A percentile compares a stretch with the other conserved stretches of the same genome.
Evolutionary conservation across 139 green algal species (phyloP).

Genomic region (Picochlorum sp.): DNA sequence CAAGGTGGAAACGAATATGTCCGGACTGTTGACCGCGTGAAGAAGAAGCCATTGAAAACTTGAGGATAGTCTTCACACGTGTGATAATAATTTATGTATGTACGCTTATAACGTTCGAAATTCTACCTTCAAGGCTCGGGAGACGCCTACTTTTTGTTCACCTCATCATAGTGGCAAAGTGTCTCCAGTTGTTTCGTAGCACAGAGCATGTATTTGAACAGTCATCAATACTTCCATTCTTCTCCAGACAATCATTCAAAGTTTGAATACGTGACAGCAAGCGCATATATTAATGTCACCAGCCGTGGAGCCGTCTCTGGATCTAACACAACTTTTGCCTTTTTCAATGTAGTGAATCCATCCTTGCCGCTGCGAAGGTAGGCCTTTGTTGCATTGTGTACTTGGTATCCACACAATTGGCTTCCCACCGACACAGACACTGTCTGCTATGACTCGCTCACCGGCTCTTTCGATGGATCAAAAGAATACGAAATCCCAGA

Average conservation of each 20-base stretch:
- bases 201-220: neutral
- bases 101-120: slow-evolving; percentile 10
- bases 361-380: slow-evolving; percentile 69
- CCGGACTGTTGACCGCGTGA: slow-evolving; percentile 85
- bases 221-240: neutral
- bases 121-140: slow-evolving; percentile 39
- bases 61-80: slow-evolving; percentile 27
- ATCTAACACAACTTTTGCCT: slow-evolving; percentile 20
- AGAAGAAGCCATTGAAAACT: slow-evolving; percentile 92
- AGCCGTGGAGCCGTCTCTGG: slow-evolving; percentile 24
- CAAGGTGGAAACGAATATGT: slow-evolving; percentile 53
- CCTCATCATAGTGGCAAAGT: slow-evolving; percentile 20
- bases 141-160: slow-evolving; percentile 29
- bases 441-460: slow-evolving; percentile 32
- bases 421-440: slow-evolving; percentile 32
- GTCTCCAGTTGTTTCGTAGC: slow-evolving; percentile 15
- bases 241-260: slow-evolving; percentile 13
- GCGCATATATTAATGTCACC: slow-evolving; percentile 24
- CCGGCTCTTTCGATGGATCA: slow-evolving; percentile 37
- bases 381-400: slow-evolving; percentile 58
- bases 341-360: slow-evolving; percentile 49
- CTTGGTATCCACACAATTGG: slow-evolving; percentile 30
- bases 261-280: slow-evolving; percentile 19
- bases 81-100: too few species aligned
- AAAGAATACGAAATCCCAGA: slow-evolving; percentile 54